These are phyloP conservation scores for Xylariaceae sp. DNA, from an alignment of 2,329 filamentous ascomycete species.

Conservation along the genomic window DNA sequence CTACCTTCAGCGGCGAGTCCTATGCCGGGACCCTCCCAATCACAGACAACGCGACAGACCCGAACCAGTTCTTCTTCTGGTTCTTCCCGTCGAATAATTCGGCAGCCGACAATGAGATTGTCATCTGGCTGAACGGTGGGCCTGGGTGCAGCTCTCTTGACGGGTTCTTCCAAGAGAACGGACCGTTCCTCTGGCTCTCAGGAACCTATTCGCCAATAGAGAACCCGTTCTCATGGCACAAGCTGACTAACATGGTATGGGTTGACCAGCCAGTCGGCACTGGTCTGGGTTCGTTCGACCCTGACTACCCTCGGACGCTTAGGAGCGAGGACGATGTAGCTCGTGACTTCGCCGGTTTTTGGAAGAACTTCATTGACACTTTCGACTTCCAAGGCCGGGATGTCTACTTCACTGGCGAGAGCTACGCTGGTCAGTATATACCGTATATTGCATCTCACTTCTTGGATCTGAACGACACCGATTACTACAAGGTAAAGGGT, in stretches of 20 bases:
- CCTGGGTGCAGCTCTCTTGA: slow-evolving; percentile 57
- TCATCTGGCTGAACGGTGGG: slow-evolving; percentile 47
- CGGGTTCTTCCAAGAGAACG: slow-evolving; percentile 71
- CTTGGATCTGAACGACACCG: slow-evolving; percentile 40
- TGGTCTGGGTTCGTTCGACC: slow-evolving; percentile 54
- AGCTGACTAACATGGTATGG: slow-evolving; percentile 72
- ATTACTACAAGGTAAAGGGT: slow-evolving; percentile 48
- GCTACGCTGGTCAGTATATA: slow-evolving; percentile 49
- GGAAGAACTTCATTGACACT: slow-evolving; percentile 51
- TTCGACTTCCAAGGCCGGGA: slow-evolving; percentile 48
- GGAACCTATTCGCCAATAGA: slow-evolving; percentile 61
- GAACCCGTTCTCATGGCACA: slow-evolving; percentile 68
- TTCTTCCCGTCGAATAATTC: slow-evolving; percentile 47
- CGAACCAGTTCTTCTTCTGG: slow-evolving; percentile 49
- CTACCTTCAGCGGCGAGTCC: slow-evolving; percentile 38
- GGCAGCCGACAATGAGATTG: slow-evolving; percentile 42
- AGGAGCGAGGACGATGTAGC: slow-evolving; percentile 52
- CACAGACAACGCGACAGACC: slow-evolving; percentile 34
- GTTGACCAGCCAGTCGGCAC: slow-evolving; percentile 64
- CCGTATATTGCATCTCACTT: slow-evolving; percentile 53
- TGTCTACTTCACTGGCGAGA: slow-evolving; percentile 50
- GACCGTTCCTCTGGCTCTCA: slow-evolving; percentile 65
- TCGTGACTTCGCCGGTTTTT: slow-evolving; percentile 69
- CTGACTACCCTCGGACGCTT: background rate
- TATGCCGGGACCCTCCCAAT: slow-evolving; percentile 55